Base-by-base conservation (phyloP, 1,139 yeast species). In the Hyphopichia fennica region DNA sequence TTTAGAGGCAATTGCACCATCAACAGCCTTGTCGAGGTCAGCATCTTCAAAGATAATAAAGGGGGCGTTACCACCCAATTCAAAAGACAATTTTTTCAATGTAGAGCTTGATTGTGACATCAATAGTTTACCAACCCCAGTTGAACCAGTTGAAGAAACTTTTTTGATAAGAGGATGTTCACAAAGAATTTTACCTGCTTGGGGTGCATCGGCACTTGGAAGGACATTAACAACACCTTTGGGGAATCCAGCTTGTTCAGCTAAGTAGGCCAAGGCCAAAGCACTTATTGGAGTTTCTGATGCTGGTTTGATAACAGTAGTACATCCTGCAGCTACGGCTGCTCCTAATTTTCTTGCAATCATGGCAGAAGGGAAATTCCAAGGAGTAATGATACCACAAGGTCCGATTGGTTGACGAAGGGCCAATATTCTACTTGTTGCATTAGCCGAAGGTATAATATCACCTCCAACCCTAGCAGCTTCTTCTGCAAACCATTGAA, bases 351-450 rank as follows among this genome's bases (percentile, higher is more conserved):
- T 91, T 53, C 98, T 77, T 2, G 96, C 81, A 47, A 91, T 87
- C 98, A 91, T 91, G 5, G 96, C 95, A 41, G 85, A 74, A 15
- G 98, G 98, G 69, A 91, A 91, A 64, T 91, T 91, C 97, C 97
- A 91, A 16, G 98, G 98, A 4, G 96, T 88, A 53, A 91, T 73
- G 46, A 91, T 81, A 23, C 96, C 96, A 54, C 93, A 88, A 1
- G 88, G 96, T 17, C 97, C 97, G 41, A 91, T 77, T 14, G 96
- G 96, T 60, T 86, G 90, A 57, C 83, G 82, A 41, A 81, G 54
- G 1, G 95, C 79, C 48, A 81, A 65, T 36, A 86, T 84, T 53
- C 90, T 75, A 58, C 75, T 80, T 29, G 66, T 55, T 27, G 81
- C 65, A 53, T 71, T 75, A 19, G 79, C 66, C 2, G 96, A 85